Evolutionary conservation across 352 stramenopile genomes (phyloP).

Genomic region (Pythium dissotocum): DNA sequence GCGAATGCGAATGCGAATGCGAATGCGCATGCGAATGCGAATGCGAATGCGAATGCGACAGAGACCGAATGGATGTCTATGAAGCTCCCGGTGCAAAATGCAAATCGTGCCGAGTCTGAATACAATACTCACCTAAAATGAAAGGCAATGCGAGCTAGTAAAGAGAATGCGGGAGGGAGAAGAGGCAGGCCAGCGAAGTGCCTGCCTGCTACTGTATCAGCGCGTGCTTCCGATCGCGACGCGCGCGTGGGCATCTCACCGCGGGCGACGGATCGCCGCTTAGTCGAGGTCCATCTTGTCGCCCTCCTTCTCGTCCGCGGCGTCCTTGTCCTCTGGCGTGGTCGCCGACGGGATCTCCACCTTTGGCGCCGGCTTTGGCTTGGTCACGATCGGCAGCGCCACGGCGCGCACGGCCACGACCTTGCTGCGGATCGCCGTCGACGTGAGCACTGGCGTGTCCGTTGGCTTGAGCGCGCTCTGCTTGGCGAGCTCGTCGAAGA

Average conservation of each 20-base stretch:
- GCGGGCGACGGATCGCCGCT: constrained; percentile 8
- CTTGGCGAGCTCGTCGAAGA: constrained; percentile 96
- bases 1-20: not conserved
- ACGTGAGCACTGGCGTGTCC: constrained; percentile 92
- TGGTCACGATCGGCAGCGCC: constrained; percentile 95
- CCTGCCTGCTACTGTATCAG: not conserved
- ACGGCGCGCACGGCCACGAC: constrained; percentile 88
- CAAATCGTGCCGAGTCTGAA: constrained; percentile 12
- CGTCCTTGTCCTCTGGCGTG: constrained; percentile 41
- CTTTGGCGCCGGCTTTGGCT: constrained; percentile 92
- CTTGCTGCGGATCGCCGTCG: constrained; percentile 88
- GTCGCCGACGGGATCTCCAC: constrained; percentile 56
- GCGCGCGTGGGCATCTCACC: not conserved
- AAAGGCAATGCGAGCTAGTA: constrained; percentile 6
- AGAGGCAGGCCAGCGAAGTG: not conserved
- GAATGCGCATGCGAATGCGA: not conserved
- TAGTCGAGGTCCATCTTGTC: constrained; percentile 91
- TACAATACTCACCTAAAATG: constrained; percentile 30
- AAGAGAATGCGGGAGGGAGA: not conserved
- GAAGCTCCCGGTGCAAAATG: constrained; percentile 2
- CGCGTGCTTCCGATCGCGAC: constrained; percentile 4
- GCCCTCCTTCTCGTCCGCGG: constrained; percentile 42
- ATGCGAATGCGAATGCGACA: not conserved
- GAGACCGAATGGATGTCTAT: constrained; percentile 5
- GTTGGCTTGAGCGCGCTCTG: constrained; percentile 87